Base-by-base conservation (phyloP, 805 yeast species). In the Debaryomyces hansenii region DNA sequence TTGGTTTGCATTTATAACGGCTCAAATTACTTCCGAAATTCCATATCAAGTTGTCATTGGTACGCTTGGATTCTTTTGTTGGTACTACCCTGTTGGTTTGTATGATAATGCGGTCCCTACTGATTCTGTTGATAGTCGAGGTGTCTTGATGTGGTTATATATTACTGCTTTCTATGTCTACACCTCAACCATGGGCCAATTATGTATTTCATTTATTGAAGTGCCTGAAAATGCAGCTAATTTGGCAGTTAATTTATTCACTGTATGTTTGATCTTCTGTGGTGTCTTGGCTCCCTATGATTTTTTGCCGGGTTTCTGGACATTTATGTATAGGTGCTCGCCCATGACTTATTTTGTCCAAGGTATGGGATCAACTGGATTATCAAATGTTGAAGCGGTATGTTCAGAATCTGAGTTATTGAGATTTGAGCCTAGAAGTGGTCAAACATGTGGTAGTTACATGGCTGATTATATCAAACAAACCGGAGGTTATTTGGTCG, bases 271-370 rank as follows among this genome's bases (percentile, higher is more conserved):
- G 57, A 64, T 56, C 34, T 66, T 66, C 60, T 64, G 70, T 62
- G 72, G 72, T 56, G 69, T 66, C 14, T 56, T 67, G 41, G 68
- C 66, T 14, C 57, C 59, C 10, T 65, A 54, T 4, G 55, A 50
- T 60, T 57, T 51, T 53, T 69, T 57, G 58, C 69, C 63, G 15
- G 57, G 55, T 42, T 72, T 57, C 65, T 81, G 91, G 90, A 70
- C 77, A 36, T 86, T 85, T 74, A 83, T 86, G 89, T 86, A 85
- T 73, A 74, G 90, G 60, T 77, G 73, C 15, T 75, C 78, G 82
- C 51, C 94, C 14, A 69, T 84, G 51, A 83, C 90, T 1, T 87
- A 85, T 55, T 74, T 84, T 68, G 69, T 86, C 44, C 60, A 84
- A 78, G 83, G 81, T 37, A 63, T 80, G 54, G 60, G 64, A 41